A percentile compares a stretch with the other conserved stretches of the same genome.
Conservation (phyloP, 73 alveolate genomes). For the Paramecium sonneborni region DNA sequence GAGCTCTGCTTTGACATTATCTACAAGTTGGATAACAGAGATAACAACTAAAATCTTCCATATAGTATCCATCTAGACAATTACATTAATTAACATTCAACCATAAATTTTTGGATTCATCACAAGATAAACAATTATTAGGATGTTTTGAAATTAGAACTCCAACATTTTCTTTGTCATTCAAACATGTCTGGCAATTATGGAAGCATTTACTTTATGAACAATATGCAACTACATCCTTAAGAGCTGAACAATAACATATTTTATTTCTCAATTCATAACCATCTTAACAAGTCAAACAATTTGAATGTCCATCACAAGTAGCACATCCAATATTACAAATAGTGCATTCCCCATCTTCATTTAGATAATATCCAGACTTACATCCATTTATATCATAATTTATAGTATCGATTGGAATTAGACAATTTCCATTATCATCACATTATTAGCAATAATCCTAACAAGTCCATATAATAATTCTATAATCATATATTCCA, state of each 20-base stretch:
- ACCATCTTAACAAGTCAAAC: background rate
- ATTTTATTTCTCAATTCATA: background rate
- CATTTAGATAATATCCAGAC: background rate
- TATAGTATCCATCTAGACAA: conserved; percentile 38
- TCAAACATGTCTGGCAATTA: background rate
- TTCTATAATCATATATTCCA: background rate
- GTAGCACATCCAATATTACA: background rate
- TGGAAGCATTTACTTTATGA: background rate
- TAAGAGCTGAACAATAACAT: background rate
- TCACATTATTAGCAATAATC: background rate
- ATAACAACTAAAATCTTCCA: background rate
- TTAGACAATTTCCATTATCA: background rate
- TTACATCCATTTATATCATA: background rate
- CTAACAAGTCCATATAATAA: background rate
- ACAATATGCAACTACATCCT: background rate
- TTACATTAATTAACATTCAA: background rate
- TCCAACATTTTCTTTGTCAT: background rate
- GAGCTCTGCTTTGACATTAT: background rate
- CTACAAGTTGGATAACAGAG: conserved; percentile 31
- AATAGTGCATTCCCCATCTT: background rate
- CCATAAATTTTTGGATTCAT: background rate
- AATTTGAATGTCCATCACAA: background rate
- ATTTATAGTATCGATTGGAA: background rate
- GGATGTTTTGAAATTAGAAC: background rate
- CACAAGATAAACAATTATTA: background rate